These are phyloP conservation scores for Fraxinus americana DNA, from an alignment of 257 asterid species.

Conservation along the genomic window DNA sequence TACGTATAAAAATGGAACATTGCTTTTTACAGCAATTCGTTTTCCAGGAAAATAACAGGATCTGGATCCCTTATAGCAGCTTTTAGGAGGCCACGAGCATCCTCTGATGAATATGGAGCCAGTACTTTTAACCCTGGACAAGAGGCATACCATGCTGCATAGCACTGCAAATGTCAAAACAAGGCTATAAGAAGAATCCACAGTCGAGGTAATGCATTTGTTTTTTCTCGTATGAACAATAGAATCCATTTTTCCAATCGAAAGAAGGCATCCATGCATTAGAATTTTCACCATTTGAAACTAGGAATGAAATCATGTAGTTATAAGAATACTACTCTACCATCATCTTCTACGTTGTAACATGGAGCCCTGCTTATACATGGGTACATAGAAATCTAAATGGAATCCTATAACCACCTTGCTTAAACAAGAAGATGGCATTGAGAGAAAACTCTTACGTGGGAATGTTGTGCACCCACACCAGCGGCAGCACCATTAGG, in stretches of 20 bases:
- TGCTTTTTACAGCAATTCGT: conserved; percentile 75
- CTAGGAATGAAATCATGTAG: background rate
- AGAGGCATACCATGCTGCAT: conserved; percentile 84
- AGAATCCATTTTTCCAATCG: background rate
- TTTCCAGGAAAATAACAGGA: conserved; percentile 87
- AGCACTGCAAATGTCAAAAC: conserved; percentile 59
- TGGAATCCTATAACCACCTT: background rate
- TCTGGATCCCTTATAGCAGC: conserved; percentile 97
- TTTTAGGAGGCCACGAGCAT: conserved; percentile 91
- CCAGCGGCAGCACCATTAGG: conserved; percentile 99
- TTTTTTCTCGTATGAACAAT: conserved; percentile 9
- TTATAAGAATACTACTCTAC: background rate
- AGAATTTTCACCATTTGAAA: background rate
- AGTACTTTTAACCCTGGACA: conserved; percentile 85
- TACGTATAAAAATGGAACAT: background rate
- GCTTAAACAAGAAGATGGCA: conserved; percentile 6
- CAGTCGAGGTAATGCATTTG: background rate
- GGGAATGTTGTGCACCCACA: conserved; percentile 93
- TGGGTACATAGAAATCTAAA: background rate
- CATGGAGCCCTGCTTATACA: background rate
- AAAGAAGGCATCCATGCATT: background rate
- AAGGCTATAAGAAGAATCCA: conserved; percentile 15
- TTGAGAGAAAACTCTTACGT: conserved; percentile 45
- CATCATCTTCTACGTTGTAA: background rate
- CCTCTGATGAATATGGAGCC: conserved; percentile 88